Conservation (phyloP, 1,284 basidiomycete genomes). For the Leccinum angustisporum region DNA sequence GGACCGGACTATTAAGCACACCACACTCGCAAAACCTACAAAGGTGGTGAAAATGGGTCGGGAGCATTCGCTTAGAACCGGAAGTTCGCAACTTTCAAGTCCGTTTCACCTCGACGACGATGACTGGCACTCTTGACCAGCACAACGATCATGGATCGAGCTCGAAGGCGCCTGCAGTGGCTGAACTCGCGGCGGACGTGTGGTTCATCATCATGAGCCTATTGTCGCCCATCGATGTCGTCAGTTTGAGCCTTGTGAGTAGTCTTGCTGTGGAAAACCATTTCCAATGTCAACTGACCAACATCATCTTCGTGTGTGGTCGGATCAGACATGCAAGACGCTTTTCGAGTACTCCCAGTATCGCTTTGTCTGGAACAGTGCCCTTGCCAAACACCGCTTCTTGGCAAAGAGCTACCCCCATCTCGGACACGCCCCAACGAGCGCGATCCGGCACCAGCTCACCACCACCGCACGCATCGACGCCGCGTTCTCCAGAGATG, state of each 20-base stretch:
- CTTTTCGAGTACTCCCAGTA: too few relatives aligned
- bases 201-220: conserved; percentile 34
- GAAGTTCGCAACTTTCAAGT: conserved; percentile 1
- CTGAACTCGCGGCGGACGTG: conserved; percentile 26
- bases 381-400: too few relatives aligned
- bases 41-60: conserved; percentile 10
- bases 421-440: too few relatives aligned
- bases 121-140: not conserved
- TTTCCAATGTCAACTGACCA: too few relatives aligned
- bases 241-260: conserved; percentile 30
- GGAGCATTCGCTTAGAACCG: not conserved
- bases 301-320: too few relatives aligned
- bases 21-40: conserved; percentile 5
- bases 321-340: too few relatives aligned
- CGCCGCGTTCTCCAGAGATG: too few relatives aligned
- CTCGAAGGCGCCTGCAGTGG: not conserved
- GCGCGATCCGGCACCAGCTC: too few relatives aligned
- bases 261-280: not conserved
- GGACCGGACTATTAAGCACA: not conserved
- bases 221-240: conserved; percentile 27
- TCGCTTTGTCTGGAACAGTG: too few relatives aligned
- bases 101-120: conserved; percentile 7
- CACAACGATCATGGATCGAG: not conserved
- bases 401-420: too few relatives aligned
- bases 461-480: too few relatives aligned